phyloP scores from a whole-genome alignment of 2,329 filamentous ascomycete species.

The Scedosporium minutisporum region DNA sequence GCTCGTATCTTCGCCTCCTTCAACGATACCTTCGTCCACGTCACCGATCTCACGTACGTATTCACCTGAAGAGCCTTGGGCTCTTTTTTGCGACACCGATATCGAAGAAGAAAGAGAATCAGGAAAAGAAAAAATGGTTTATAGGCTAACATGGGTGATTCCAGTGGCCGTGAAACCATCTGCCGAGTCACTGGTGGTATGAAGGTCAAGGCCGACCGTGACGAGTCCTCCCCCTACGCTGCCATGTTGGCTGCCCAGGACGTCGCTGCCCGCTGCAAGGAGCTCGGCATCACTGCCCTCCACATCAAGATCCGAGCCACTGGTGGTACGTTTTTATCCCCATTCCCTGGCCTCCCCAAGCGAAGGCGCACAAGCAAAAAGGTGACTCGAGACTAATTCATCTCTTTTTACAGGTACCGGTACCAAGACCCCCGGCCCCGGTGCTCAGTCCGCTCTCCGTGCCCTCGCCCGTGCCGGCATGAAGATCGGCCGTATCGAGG shows the following conservation, averaged over 20 bases:
- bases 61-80: neutral
- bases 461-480: conserved; percentile 98
- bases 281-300: conserved; percentile 73
- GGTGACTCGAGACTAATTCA: conserved; percentile 2
- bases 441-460: conserved; percentile 97
- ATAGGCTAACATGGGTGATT: conserved; percentile 61
- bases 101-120: neutral
- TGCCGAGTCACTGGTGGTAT: conserved; percentile 99
- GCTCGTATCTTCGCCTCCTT: conserved; percentile 96
- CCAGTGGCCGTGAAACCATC: conserved; percentile 98
- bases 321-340: conserved; percentile 64
- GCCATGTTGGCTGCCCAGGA: conserved; percentile 99
- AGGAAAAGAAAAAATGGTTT: conserved; percentile 20
- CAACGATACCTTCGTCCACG: conserved; percentile 93
- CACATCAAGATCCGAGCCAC: conserved; percentile 99
- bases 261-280: conserved; percentile 76
- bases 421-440: conserved; percentile 99
- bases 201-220: conserved; percentile 99
- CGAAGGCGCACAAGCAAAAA: neutral
- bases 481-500: conserved; percentile 99
- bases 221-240: conserved; percentile 99
- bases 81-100: too few species aligned
- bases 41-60: conserved; percentile 92
- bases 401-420: conserved; percentile 61
- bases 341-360: neutral